Base-by-base conservation (phyloP, 768 basidiomycete species). In the Leccinellum albellum region DNA sequence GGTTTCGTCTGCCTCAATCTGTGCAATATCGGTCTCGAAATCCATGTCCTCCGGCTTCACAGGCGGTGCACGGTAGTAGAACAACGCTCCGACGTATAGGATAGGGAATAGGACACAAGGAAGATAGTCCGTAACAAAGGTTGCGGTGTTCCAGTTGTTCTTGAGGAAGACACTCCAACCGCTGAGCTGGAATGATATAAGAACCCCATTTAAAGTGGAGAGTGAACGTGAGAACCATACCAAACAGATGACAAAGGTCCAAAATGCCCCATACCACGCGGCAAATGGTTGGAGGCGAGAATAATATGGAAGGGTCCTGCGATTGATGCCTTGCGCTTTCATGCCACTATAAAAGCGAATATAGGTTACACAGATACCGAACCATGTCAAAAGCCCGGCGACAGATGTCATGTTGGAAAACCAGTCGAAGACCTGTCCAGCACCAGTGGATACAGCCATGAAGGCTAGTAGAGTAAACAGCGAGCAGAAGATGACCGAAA, bases 41-140 rank as follows among this genome's bases (percentile, higher is more conserved):
- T 97, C 95, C 90, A 98, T 94, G 33, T 95, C 84, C 21, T 78
- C 66, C 0, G 85, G 61, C 32, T 52, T 62, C 31, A 72, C 59
- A 12, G 61, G 57, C 35, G 73, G 67, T 4, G 21, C 0, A 40
- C 60, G 55, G 44, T 69, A 60, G 68, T 76, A 79, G 40, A 87
- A 58, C 65, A 82, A 83, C 58, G 85, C 81, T 17, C 72, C 78
- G 35, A 78, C 8, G 71, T 89, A 96, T 35, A 96, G 67, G 50
- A 94, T 52, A 20, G 91, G 91, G 83, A 94, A 92, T 31, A 86
- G 53, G n/a, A 67, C 61, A 6, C 85, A 69, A 21, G 88, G 89
- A 45, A 94, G 68, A 71, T 95, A 97, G 70, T 84, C 91, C 23
- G 92, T 93, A 53, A 95, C 78, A 64, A 96, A 95, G n/a, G 71